These are phyloP conservation scores for Brassica juncea DNA, from an alignment of 345 rosid species.

Conservation along the genomic window DNA sequence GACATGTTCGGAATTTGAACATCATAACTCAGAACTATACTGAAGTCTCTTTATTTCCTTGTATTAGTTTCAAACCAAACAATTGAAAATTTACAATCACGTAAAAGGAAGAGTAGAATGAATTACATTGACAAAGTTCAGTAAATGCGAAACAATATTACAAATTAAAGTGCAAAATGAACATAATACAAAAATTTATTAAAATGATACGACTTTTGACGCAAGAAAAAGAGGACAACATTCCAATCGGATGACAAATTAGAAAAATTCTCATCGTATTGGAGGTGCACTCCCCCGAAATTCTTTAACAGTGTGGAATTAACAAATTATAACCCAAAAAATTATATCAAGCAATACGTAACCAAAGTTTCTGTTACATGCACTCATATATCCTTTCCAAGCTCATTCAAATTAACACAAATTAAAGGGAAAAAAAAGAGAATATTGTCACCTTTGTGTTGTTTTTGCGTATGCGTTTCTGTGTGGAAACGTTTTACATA, in stretches of 20 bases:
- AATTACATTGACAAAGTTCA: background rate
- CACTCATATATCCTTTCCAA: constrained; percentile 16
- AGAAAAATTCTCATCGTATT: constrained; percentile 18
- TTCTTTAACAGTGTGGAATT: background rate
- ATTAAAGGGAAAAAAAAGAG: background rate
- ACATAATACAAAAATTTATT: constrained; percentile 10
- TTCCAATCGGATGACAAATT: constrained; percentile 26
- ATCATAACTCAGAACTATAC: constrained; percentile 7
- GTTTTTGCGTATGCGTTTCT: constrained; percentile 25
- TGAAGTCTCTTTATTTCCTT: constrained; percentile 13
- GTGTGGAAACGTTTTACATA: constrained; percentile 36
- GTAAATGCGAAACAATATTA: background rate
- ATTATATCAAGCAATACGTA: constrained; percentile 7
- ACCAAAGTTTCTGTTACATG: constrained; percentile 27
- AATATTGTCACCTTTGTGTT: constrained; percentile 33
- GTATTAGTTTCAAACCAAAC: background rate
- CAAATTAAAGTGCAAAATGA: constrained; percentile 5
- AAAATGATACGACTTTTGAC: constrained; percentile 19
- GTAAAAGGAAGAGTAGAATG: constrained; percentile 15
- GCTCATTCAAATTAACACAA: constrained; percentile 1
- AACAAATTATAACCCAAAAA: constrained; percentile 27
- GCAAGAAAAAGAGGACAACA: constrained; percentile 15
- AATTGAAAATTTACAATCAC: background rate
- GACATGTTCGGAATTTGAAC: constrained; percentile 22
- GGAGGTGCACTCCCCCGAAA: constrained; percentile 22